Base-by-base conservation (phyloP, 2,329 filamentous ascomycete genomes). In the Nemania sp. region DNA sequence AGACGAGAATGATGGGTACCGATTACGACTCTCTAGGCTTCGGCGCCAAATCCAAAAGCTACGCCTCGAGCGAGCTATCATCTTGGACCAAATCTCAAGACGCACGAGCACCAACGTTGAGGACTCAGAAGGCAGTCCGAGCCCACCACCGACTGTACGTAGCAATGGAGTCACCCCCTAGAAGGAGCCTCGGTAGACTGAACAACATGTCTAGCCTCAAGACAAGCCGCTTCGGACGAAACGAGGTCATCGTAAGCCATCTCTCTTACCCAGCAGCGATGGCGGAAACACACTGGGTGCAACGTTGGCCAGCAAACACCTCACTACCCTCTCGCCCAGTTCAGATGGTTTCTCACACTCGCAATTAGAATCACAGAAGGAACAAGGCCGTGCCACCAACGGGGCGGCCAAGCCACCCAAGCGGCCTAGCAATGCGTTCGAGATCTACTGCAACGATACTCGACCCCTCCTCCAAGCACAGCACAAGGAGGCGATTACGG, bases 31-130 rank as follows among this genome's bases (percentile, higher is more conserved):
- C 60, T 79, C 82, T 34, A 88, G 92, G 42, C 83, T 96, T 57
- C 86, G 89, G 72, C 86, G 92, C 60, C 89, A 90, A 66, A 88
- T 97, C 63, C 88, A 95, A 71, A 97, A 97, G 75, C 84, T 95
- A 80, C 87, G 94, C 44, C 82, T 97, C 20, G 89, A 95, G 75
- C 83, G 91, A 59, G 89, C 90, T 22, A 87, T 89, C 63, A 75
- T 90, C 41, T 79, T 89, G 28, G 86, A 90, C 67, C 85, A 91
- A 68, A 79, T 94, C 36, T 80, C 85, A 17, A 86, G 86, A 65
- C 83, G 89, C 62, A 91, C 88, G 15, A 88, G 86, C 71, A 80
- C 84, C 62, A 88, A 88, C 62, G 86, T 89, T 42, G 86, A 90
- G 69, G 87, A 92, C 69, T 90, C 88, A 8, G 89, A 92, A 64